phyloP scores from a whole-genome alignment of 768 basidiomycete species.

The Boletus insuetus region DNA sequence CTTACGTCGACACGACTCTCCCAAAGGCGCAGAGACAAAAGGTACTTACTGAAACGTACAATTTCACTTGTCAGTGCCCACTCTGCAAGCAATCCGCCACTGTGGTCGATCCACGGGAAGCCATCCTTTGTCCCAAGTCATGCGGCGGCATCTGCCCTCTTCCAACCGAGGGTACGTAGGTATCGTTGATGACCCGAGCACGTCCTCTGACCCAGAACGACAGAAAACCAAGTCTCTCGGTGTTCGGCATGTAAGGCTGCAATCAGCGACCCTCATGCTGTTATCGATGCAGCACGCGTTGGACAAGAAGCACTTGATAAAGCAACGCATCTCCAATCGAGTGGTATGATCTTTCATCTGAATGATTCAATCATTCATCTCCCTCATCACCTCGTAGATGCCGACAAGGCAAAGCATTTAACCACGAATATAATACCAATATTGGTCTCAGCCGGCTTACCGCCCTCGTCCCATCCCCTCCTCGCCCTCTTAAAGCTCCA shows the following conservation, averaged over 20 bases:
- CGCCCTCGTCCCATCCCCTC: conserved; percentile 73
- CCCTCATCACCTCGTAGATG: conserved; percentile 41
- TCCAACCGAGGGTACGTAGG: conserved; percentile 54
- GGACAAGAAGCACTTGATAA: conserved; percentile 77
- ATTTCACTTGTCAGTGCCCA: conserved; percentile 69
- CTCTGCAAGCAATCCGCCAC: conserved; percentile 42
- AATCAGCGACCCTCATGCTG: conserved; percentile 47
- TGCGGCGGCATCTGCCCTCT: conserved; percentile 65
- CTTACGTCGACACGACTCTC: conserved; percentile 84
- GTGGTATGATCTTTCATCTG: conserved; percentile 39
- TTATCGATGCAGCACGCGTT: conserved; percentile 63
- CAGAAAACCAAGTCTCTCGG: conserved; percentile 47
- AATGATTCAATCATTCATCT: neutral
- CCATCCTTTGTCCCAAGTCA: conserved; percentile 63
- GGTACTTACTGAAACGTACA: conserved; percentile 68
- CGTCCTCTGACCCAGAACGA: neutral
- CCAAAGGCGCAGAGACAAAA: conserved; percentile 54
- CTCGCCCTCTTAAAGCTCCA: conserved; percentile 72
- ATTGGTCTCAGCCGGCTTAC: conserved; percentile 54
- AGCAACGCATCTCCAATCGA: conserved; percentile 58
- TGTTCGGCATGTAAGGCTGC: conserved; percentile 56
- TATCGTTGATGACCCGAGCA: neutral
- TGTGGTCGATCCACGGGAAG: conserved; percentile 60
- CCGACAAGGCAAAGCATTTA: conserved; percentile 52
- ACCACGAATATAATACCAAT: conserved; percentile 66